Evolutionary conservation across 2,329 filamentous ascomycete species (phyloP), one percentile per base, ranked within the genome.

Genomic region (Claviceps pazoutovae): DNA sequence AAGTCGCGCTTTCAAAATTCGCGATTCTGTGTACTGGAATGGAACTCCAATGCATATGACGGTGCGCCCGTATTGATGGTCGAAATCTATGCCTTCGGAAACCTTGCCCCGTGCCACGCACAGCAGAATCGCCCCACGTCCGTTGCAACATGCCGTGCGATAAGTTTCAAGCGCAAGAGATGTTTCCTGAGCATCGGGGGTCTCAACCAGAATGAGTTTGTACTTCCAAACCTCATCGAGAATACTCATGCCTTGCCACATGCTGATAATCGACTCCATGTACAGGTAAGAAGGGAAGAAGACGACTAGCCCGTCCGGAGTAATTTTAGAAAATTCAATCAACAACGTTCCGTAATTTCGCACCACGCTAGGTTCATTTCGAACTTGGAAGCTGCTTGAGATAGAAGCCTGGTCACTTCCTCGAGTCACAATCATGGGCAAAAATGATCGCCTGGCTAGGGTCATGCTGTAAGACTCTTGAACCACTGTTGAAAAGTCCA

Each of bases 181-280:
- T 0, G 93, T 98, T 70, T 98, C 93, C 68, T 98, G 93, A 1
- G 89, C 88, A 66, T 98, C 93, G 0, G 93, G 93, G 0, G 94
- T 98, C 72, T 98, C 93, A 54, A 98, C 93, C 7, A 98, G 77
- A 58, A 98, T 96, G 57, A 98, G 78, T 67, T 98, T 98, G 74
- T 95, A 96, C 68, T 95, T 96, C 93, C 93, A 98, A 36, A 98
- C 89, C 64, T 93, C 86, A 68, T 98, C 93, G 38, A 98, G 74
- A 56, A 97, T 95, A 26, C 89, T 89, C 90, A 97, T 97, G 51
- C 88, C 89, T 67, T 98, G 93, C 93, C 93, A 98, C 82, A 95
- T 95, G 65, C 86, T 91, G 65, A 98, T 96, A 65, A 97, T 97
- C 50, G 86, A 93, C 65, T 98, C 93, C 93, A 98, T 97, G 71